Percentiles rank a stretch among this genome's conserved stretches.
Evolutionary conservation across 805 yeast genomes (phyloP).

Genomic region (Scheffersomyces ergatensis): DNA sequence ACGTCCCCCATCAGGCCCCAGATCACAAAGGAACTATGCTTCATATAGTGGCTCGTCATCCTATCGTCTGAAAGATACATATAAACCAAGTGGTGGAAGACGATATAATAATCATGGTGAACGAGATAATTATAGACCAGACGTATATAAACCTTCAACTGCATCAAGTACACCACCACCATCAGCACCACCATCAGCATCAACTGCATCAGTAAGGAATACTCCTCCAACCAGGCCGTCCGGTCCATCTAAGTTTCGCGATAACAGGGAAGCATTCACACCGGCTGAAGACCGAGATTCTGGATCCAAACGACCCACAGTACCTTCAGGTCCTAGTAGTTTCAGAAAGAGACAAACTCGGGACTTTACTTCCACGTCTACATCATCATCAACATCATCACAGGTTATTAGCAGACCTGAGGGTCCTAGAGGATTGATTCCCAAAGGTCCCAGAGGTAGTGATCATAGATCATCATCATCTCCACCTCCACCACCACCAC

Average conservation of each 20-base stretch:
- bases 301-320: constrained; percentile 1
- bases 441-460: constrained; percentile 3
- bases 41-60: constrained; percentile 7
- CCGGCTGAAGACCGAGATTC: not conserved
- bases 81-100: constrained; percentile 15
- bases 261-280: constrained; percentile 2
- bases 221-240: constrained; percentile 9
- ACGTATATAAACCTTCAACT: constrained; percentile 1
- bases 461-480: constrained; percentile 6
- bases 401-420: not conserved
- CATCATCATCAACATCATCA: too few relatives aligned
- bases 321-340: constrained; percentile 2
- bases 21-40: constrained; percentile 14
- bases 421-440: not conserved
- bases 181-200: not conserved
- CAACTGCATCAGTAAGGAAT: not conserved
- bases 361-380: not conserved
- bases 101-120: constrained; percentile 13
- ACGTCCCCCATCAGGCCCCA: constrained; percentile 28
- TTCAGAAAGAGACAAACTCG: not conserved
- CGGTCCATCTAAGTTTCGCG: constrained; percentile 17
- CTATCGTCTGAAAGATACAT: constrained; percentile 4
- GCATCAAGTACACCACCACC: constrained; percentile 2
- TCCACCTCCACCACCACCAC: constrained; percentile 3
- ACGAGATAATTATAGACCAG: constrained; percentile 21